Conservation (phyloP, 2,329 filamentous ascomycete species). For the Hymenoscyphus fructigenus region DNA sequence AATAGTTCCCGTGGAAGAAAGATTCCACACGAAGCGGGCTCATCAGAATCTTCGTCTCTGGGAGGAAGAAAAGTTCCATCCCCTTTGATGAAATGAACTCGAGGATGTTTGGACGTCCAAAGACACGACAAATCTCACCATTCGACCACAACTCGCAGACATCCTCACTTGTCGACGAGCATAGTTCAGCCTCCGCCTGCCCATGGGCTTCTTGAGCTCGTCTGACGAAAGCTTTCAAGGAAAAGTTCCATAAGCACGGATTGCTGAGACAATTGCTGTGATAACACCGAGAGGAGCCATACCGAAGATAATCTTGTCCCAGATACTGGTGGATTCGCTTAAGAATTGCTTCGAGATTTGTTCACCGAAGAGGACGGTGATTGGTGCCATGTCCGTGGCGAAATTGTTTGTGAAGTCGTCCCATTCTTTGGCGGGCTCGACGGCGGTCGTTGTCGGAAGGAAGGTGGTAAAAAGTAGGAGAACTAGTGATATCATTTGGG, state of each 20-base stretch:
- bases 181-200: slow-evolving; percentile 43
- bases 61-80: not conserved
- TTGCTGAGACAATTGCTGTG: slow-evolving; percentile 12
- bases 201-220: slow-evolving; percentile 43
- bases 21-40: not conserved
- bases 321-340: slow-evolving; percentile 2
- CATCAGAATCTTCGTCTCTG: not conserved
- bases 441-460: not conserved
- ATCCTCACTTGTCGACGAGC: slow-evolving; percentile 47
- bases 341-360: slow-evolving; percentile 9
- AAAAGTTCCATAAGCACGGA: slow-evolving; percentile 6
- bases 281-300: slow-evolving; percentile 14
- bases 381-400: slow-evolving; percentile 3
- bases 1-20: not conserved
- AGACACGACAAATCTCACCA: slow-evolving; percentile 35
- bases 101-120: not conserved
- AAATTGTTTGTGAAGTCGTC: slow-evolving; percentile 2
- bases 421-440: not conserved
- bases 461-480: not conserved
- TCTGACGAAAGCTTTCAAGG: slow-evolving; percentile 9
- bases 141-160: slow-evolving; percentile 48
- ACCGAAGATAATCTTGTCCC: slow-evolving; percentile 9
- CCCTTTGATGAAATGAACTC: not conserved
- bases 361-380: slow-evolving; percentile 9
- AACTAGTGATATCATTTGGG: not conserved